phyloP scores from a whole-genome alignment of 2,329 filamentous ascomycete species.

The Scedosporium aurantiacum region DNA sequence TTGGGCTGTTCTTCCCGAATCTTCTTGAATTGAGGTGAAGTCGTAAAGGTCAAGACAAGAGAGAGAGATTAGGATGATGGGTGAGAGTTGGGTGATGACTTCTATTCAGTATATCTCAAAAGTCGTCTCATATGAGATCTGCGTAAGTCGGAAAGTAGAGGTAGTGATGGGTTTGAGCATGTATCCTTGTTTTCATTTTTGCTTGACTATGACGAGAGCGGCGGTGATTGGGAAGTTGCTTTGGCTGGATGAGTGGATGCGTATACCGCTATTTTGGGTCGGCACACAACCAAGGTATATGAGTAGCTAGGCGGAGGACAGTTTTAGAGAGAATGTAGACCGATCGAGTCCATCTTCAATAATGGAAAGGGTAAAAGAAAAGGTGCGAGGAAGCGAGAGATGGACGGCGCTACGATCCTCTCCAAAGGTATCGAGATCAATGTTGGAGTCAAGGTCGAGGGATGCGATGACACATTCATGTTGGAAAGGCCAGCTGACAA shows the following conservation, averaged over 20 bases:
- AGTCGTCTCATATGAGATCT: not conserved
- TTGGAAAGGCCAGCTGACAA: not conserved
- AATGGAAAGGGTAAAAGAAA: not conserved
- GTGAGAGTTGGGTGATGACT: not conserved
- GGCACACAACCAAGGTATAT: not conserved
- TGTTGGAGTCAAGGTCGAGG: not conserved
- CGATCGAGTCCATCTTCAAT: not conserved
- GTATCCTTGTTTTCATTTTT: conserved; percentile 10
- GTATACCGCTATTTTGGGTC: not conserved
- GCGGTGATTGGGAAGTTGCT: not conserved
- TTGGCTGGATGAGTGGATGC: not conserved
- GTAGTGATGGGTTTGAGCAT: not conserved
- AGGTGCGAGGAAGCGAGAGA: not conserved
- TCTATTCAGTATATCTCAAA: not conserved
- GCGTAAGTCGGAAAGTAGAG: not conserved
- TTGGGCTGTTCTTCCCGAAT: no score
- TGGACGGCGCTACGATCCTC: not conserved
- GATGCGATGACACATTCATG: not conserved
- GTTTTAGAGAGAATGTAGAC: not conserved
- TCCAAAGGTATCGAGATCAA: not conserved
- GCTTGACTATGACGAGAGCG: not conserved
- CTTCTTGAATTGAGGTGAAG: no score
- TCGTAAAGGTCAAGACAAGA: not conserved
- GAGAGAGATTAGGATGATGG: not conserved
- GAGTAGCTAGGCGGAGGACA: not conserved